These are phyloP conservation scores for Geum urbanum DNA, from an alignment of 306 rosid species.

Conservation along the genomic window DNA sequence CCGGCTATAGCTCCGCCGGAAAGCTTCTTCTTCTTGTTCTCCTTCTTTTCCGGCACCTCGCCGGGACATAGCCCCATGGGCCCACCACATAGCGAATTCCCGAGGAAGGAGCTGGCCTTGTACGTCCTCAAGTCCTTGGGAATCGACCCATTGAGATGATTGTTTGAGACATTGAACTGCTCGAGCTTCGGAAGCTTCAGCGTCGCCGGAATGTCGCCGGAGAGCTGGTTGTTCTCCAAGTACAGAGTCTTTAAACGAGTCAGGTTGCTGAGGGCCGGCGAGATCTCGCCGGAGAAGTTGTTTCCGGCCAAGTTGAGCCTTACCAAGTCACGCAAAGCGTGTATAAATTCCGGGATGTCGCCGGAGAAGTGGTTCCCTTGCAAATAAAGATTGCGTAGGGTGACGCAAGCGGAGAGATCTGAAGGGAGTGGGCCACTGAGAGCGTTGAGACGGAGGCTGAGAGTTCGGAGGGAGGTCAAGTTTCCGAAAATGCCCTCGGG, in stretches of 20 bases:
- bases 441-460: slow-evolving; percentile 49
- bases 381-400: slow-evolving; percentile 44
- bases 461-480: slow-evolving; percentile 37
- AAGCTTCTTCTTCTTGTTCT: slow-evolving; percentile 18
- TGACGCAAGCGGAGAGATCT: slow-evolving; percentile 42
- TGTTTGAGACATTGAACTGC: slow-evolving; percentile 45
- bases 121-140: slow-evolving; percentile 29
- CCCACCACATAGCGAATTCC: slow-evolving; percentile 35
- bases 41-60: slow-evolving; percentile 1
- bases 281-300: slow-evolving; percentile 50
- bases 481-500: slow-evolving; percentile 41
- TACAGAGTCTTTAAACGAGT: slow-evolving; percentile 35
- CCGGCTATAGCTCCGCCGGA: slow-evolving; percentile 49
- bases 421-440: slow-evolving; percentile 39
- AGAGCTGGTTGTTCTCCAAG: slow-evolving; percentile 35
- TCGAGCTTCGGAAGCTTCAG: slow-evolving; percentile 29
- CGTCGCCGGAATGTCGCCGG: slow-evolving; percentile 33
- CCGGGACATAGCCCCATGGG: slow-evolving; percentile 38
- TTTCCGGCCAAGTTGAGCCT: slow-evolving; percentile 43
- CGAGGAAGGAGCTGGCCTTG: slow-evolving; percentile 30
- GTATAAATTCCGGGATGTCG: slow-evolving; percentile 32
- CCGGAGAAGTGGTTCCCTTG: slow-evolving; percentile 46
- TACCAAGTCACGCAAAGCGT: slow-evolving; percentile 30
- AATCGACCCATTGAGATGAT: slow-evolving; percentile 37
- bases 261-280: slow-evolving; percentile 33